These are phyloP conservation scores for Phytomonas sp. DNA, from an alignment of 208 protist genomes.

Conservation along the genomic window DNA sequence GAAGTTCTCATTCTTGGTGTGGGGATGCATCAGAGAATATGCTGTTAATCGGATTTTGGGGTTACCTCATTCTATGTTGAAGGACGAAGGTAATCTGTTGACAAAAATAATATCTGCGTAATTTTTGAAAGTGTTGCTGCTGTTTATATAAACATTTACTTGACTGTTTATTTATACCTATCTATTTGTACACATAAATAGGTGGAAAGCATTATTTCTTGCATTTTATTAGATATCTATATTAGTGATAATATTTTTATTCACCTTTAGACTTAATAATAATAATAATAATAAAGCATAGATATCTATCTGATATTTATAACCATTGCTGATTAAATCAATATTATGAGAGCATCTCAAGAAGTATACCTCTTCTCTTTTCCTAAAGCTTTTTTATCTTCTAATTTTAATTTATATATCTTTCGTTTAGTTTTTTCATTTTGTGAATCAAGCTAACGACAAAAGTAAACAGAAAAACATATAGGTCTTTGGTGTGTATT, in stretches of 20 bases:
- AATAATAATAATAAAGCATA: constrained; percentile 1
- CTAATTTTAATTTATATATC: constrained; percentile 5
- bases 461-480: constrained; percentile 13
- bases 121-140: not conserved
- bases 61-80: not conserved
- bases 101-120: not conserved
- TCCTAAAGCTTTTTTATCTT: constrained; percentile 3
- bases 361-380: not conserved
- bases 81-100: not conserved
- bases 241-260: not conserved
- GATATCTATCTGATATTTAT: not conserved
- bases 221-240: not conserved
- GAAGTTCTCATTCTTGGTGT: not conserved
- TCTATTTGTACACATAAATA: constrained; percentile 12
- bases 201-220: not conserved
- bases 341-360: constrained; percentile 3
- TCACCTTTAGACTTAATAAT: not conserved
- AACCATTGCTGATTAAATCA: constrained; percentile 4
- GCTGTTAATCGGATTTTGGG: constrained; percentile 3
- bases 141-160: not conserved
- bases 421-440: constrained; percentile 14
- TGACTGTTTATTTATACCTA: not conserved
- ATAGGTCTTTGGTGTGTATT: constrained; percentile 9
- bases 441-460: constrained; percentile 5
- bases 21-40: not conserved